A percentile compares a stretch with the other conserved stretches of the same genome.
These are phyloP conservation scores for Daedaleopsis sinensis DNA, from an alignment of 768 basidiomycete genomes.

Conservation along the genomic window DNA sequence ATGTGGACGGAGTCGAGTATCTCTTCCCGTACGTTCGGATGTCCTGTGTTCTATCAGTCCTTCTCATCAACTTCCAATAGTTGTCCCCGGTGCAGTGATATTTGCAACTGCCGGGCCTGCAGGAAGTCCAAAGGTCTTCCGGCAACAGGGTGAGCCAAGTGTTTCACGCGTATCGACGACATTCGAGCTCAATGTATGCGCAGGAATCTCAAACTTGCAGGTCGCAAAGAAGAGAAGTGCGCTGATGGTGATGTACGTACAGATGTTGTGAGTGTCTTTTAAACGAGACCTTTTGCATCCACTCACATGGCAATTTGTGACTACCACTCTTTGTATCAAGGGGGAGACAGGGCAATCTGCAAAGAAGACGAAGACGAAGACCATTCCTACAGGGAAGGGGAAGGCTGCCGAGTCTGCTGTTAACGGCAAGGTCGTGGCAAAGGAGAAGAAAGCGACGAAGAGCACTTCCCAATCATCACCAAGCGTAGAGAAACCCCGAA, in stretches of 20 bases:
- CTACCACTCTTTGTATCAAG: conserved; percentile 18
- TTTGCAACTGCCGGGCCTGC: conserved; percentile 71
- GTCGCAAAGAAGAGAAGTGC: conserved; percentile 33
- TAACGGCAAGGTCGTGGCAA: neutral
- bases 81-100: conserved; percentile 68
- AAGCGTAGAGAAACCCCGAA: neutral
- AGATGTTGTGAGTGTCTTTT: neutral
- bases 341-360: neutral
- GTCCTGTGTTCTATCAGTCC: neutral
- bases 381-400: neutral
- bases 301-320: conserved; percentile 29
- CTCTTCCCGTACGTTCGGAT: conserved; percentile 51
- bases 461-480: conserved; percentile 5
- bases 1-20: conserved; percentile 40
- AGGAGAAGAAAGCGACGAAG: conserved; percentile 20
- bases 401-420: conserved; percentile 8
- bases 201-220: conserved; percentile 43
- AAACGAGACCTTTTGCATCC: neutral
- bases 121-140: conserved; percentile 64
- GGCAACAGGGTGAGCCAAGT: conserved; percentile 54
- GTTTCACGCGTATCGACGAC: neutral
- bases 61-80: conserved; percentile 36
- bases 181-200: neutral
- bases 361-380: neutral
- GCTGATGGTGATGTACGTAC: neutral